Evolutionary conservation across 2,329 filamentous ascomycete genomes (phyloP).

Genomic region (Coniochaeta sp.): DNA sequence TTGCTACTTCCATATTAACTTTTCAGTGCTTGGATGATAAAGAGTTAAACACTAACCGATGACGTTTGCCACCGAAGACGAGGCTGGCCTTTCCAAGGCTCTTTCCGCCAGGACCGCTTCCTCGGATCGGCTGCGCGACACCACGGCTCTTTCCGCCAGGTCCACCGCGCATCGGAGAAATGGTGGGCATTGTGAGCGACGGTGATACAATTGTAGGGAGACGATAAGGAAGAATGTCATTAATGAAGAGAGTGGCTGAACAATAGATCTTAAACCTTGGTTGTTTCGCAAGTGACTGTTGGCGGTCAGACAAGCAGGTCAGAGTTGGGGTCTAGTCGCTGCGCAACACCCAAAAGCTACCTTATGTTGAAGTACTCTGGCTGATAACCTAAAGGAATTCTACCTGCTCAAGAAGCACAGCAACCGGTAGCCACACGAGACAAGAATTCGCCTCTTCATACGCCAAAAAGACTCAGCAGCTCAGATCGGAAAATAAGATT

Average conservation of each 20-base stretch:
- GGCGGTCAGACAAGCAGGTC: neutral
- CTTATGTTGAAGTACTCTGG: too few species aligned
- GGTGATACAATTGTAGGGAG: neutral
- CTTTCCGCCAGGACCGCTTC: conserved; percentile 7
- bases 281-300: neutral
- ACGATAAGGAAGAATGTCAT: too few species aligned
- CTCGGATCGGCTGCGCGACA: conserved; percentile 4
- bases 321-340: too few species aligned
- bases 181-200: conserved; percentile 7
- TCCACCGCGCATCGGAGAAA: conserved; percentile 19
- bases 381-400: too few species aligned
- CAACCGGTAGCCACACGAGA: too few species aligned
- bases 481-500: too few species aligned
- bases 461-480: too few species aligned
- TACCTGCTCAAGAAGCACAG: too few species aligned
- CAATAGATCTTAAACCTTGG: too few species aligned
- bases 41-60: conserved; percentile 14
- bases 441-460: too few species aligned
- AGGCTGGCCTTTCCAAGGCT: neutral
- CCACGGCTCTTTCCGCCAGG: conserved; percentile 14
- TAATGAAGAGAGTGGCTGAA: too few species aligned
- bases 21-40: neutral
- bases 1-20: conserved; percentile 28
- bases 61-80: conserved; percentile 14
- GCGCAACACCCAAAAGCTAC: too few species aligned